These are phyloP conservation scores for Trichoderma sp. DNA, from an alignment of 2,329 filamentous ascomycete species.

Conservation along the genomic window DNA sequence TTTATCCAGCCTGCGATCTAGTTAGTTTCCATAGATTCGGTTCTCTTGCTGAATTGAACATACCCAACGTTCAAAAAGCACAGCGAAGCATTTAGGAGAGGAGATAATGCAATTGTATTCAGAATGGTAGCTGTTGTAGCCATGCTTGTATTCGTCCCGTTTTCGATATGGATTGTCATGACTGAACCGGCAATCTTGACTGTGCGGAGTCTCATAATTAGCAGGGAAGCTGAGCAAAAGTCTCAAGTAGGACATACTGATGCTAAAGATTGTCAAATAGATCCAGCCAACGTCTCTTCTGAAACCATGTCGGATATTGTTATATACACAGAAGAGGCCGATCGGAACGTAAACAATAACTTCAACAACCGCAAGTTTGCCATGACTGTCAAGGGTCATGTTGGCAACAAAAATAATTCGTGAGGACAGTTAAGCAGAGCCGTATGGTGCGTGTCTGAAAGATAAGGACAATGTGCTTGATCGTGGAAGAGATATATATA, in stretches of 20 bases:
- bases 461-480: no score
- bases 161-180: slow-evolving; percentile 5
- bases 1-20: background rate
- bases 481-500: background rate
- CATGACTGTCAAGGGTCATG: background rate
- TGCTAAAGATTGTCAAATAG: background rate
- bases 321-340: slow-evolving; percentile 1
- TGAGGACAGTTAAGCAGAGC: no score
- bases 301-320: background rate
- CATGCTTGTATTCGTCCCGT: background rate
- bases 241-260: background rate
- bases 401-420: no score
- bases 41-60: background rate
- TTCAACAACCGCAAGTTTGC: background rate
- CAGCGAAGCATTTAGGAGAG: background rate
- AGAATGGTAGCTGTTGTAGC: background rate
- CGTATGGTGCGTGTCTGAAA: no score
- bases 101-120: background rate
- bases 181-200: background rate
- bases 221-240: background rate
- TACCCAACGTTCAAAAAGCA: background rate
- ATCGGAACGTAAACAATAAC: slow-evolving; percentile 1
- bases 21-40: background rate
- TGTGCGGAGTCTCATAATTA: background rate
- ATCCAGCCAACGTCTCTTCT: background rate